Conservation (phyloP, 129 eudicot species). For the Mikania micrantha region DNA sequence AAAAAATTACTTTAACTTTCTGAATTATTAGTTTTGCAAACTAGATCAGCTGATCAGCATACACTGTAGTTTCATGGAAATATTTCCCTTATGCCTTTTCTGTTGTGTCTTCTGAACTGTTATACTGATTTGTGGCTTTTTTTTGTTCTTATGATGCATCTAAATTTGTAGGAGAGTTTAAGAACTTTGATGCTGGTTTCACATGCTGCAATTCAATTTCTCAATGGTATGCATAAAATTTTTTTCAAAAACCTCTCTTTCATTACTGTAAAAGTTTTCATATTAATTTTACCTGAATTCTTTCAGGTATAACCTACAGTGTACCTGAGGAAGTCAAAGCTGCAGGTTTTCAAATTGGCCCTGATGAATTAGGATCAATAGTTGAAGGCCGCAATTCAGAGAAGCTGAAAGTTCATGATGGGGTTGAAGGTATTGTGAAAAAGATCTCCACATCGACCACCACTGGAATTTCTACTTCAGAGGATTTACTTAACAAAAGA, state of each 20-base stretch:
- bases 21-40: no score
- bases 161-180: constrained; percentile 64
- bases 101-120: neutral
- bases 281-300: constrained; percentile 7
- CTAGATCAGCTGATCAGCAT: no score
- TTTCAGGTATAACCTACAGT: constrained; percentile 68
- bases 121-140: neutral
- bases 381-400: constrained; percentile 69
- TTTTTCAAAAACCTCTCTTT: neutral
- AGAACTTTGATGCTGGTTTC: constrained; percentile 90
- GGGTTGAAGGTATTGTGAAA: constrained; percentile 65
- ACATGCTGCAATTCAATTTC: constrained; percentile 89
- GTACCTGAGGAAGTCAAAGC: constrained; percentile 75
- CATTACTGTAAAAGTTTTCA: neutral
- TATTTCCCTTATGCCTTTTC: neutral
- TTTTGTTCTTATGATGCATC: constrained; percentile 15
- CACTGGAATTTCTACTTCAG: constrained; percentile 55
- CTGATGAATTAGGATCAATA: constrained; percentile 85
- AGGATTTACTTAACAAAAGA: constrained; percentile 43
- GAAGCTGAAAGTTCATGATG: constrained; percentile 77
- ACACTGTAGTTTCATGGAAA: neutral
- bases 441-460: constrained; percentile 58
- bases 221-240: constrained; percentile 49
- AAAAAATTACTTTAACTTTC: neutral
- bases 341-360: constrained; percentile 72